Base-by-base conservation (phyloP, 2,329 filamentous ascomycete genomes). In the Fusarium chaquense region DNA sequence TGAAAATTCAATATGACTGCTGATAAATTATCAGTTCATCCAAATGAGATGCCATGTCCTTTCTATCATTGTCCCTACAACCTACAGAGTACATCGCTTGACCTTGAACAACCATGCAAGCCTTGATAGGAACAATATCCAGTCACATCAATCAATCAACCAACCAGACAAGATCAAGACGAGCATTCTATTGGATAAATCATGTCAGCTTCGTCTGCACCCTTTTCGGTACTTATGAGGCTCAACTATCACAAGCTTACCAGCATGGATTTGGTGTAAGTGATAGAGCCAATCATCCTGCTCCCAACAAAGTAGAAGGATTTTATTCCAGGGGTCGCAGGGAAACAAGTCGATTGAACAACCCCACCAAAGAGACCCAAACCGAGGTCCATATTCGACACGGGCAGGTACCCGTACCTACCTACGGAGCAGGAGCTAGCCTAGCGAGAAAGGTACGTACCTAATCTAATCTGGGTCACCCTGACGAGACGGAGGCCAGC, bases 321-420 rank as follows among this genome's bases (percentile, higher is more conserved):
- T 38, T 51, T 35, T 22, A 30, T 26, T 61, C 22, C 54, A 67
- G 56, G 66, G 44, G 24, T 7, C 41, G n/a, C 20, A 53, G 16
- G 35, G 55, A 46, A 44, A 54, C 10, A 52, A 46, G 44, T 52
- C 9, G 28, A 30, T 50, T n/a, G 6, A 47, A 28, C 22, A 40
- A 24, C 47, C 62, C 62, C 47, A 54, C 62, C 43, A 65, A 57
- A 38, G 15, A 36, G n/a, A 16, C 32, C 33, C 22, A 28, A 50
- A n/a, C 62, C 66, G 66, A 70, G 67, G 67, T 63, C 45, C 52
- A 28, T 13, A 11, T 30, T 30, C 28, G 10, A 30, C 28, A 9
- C 28, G 9, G 28, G 9, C 24, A 26, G 24, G 24, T 26, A 26
- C 24, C 24, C 24, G 24, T 26, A 26, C 28, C 9, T 28, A 28